Evolutionary conservation across 2,329 filamentous ascomycete species (phyloP).

Genomic region (Fusarium duplospermum): DNA sequence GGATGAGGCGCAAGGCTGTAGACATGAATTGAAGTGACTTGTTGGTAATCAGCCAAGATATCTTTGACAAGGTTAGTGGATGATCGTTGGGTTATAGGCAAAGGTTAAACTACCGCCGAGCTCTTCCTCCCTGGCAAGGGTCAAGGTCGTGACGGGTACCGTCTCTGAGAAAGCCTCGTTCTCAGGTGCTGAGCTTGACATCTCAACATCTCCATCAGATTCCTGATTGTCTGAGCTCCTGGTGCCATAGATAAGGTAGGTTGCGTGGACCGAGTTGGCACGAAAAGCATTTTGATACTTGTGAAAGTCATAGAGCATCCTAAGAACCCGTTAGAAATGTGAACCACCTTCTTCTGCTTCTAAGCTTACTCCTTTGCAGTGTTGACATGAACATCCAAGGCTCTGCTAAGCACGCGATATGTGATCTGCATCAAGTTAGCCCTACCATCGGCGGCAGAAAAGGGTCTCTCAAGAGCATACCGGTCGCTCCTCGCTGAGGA

Average conservation of each 20-base stretch:
- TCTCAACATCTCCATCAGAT: constrained; percentile 74
- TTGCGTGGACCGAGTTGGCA: constrained; percentile 83
- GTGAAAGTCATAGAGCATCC: constrained; percentile 93
- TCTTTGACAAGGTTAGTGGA: constrained; percentile 58
- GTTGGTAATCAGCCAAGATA: constrained; percentile 74
- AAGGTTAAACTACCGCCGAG: constrained; percentile 64
- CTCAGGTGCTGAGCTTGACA: constrained; percentile 74
- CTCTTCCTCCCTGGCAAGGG: constrained; percentile 78
- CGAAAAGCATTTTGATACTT: constrained; percentile 84
- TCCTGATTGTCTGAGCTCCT: constrained; percentile 57
- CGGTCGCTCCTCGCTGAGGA: constrained; percentile 80
- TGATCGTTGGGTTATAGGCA: not conserved
- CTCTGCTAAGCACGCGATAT: constrained; percentile 86
- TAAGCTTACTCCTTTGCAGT: constrained; percentile 82
- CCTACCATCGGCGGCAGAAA: not conserved
- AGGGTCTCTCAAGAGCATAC: constrained; percentile 59
- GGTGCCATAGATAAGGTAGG: constrained; percentile 86
- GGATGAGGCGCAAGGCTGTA: constrained; percentile 84
- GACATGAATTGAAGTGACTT: constrained; percentile 83
- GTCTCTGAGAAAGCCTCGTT: constrained; percentile 58
- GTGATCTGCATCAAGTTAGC: constrained; percentile 71
- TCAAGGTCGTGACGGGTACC: constrained; percentile 68
- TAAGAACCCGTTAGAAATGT: constrained; percentile 52
- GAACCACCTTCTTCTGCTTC: not conserved
- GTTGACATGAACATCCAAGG: constrained; percentile 86